A percentile compares a stretch with the other conserved stretches of the same genome.
Evolutionary conservation across 1,284 basidiomycete genomes (phyloP).

Genomic region (Rhodotorula sp.): DNA sequence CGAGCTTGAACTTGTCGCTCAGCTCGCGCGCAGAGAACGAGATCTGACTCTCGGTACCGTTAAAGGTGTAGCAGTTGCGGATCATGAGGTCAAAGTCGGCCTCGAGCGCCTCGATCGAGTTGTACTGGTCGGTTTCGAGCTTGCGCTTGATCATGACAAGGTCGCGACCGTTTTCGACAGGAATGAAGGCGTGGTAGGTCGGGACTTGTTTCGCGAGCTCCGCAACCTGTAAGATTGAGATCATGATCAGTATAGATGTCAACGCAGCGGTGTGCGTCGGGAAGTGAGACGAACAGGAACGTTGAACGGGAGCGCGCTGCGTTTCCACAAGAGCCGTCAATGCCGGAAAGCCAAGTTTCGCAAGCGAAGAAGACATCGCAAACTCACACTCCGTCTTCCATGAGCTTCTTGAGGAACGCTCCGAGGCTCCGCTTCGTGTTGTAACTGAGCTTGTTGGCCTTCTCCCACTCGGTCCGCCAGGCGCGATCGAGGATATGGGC

Average conservation of each 20-base stretch:
- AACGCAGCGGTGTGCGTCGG: not conserved
- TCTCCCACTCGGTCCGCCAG: constrained; percentile 84
- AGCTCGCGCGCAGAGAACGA: constrained; percentile 54
- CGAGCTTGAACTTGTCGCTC: constrained; percentile 48
- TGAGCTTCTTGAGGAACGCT: constrained; percentile 67
- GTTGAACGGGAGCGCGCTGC: constrained; percentile 26
- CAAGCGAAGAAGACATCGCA: not conserved
- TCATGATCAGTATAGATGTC: not conserved
- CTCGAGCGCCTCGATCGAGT: constrained; percentile 70
- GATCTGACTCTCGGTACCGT: constrained; percentile 74
- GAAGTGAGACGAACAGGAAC: not conserved
- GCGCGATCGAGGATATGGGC: constrained; percentile 71
- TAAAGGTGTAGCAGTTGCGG: constrained; percentile 79
- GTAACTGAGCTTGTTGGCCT: constrained; percentile 68
- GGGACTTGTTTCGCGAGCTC: constrained; percentile 67
- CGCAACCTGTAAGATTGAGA: constrained; percentile 30
- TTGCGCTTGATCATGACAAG: constrained; percentile 77
- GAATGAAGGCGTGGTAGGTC: constrained; percentile 77
- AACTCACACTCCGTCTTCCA: constrained; percentile 70
- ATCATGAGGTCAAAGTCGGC: constrained; percentile 83
- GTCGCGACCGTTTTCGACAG: constrained; percentile 81
- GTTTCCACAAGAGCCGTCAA: not conserved
- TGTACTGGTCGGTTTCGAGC: constrained; percentile 79
- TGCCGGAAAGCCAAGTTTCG: not conserved
- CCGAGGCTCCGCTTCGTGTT: constrained; percentile 79